Evolutionary conservation across 1,284 basidiomycete species (phyloP), one percentile per base, ranked within the genome.

Genomic region (Leccinum pseudoinsigne): DNA sequence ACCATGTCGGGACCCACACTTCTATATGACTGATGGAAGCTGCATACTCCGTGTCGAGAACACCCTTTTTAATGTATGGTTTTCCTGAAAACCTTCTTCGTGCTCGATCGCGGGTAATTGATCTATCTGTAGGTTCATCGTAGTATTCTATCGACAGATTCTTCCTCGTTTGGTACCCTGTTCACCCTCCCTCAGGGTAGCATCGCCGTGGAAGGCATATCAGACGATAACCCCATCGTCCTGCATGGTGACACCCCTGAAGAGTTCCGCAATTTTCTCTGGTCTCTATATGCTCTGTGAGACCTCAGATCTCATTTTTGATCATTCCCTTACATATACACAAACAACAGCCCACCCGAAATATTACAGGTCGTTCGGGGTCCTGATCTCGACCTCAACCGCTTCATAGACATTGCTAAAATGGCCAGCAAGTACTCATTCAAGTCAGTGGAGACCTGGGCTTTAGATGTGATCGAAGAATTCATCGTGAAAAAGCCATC

Each of bases 391-490:
- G 79, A 86, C 63, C 78, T 89, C 9, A 74, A 76, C 45, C 80
- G 80, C 26, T 80, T 90, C 23, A 84, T 87, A 65, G 83, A 87
- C 68, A 84, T 90, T 63, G 84, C 85, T 5, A 80, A 80, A 16
- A 77, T 88, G 9, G 79, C 86, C 28, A 85, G 84, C 76, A 89
- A 90, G 74, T 89, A 89, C 68, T 81, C 84, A 40, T 89, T 90
- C 81, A 87, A 85, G 71, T 82, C 83, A 9, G 73, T 87, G 36
- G 88, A 90, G 70, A 85, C 81, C 0, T 90, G 88, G 88, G 80
- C 86, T 1, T 78, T 90, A 23, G 84, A 88, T 65, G 84, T 81
- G 12, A 85, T 90, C 57, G 84, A 87, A 62, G 83, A 85, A 66
- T 86, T 82, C 62, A 82, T 89, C 26, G 82, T 82, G 61, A 82